Conservation (phyloP, 2,329 filamentous ascomycete genomes). For the Ceratocystis alfenasii region DNA sequence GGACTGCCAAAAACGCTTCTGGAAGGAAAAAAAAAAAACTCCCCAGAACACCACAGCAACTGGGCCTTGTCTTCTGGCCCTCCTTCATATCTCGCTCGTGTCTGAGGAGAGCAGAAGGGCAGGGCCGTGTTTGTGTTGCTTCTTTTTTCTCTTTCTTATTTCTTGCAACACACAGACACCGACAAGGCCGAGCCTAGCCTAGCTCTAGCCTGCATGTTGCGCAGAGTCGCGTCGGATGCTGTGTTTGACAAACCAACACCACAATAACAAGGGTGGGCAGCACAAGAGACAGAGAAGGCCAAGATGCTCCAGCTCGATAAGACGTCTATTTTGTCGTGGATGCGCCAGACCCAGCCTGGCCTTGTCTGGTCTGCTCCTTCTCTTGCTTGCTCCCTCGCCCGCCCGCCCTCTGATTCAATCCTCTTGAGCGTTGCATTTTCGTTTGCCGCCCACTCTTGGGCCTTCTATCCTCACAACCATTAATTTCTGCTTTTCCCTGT, state of each 20-base stretch:
- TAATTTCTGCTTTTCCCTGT: not conserved
- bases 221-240: too few species aligned
- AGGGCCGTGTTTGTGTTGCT: not conserved
- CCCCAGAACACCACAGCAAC: not conserved
- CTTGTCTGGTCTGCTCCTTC: too few species aligned
- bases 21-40: not conserved
- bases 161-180: constrained; percentile 5
- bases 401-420: too few species aligned
- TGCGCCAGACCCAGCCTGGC: too few species aligned
- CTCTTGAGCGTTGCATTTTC: not conserved
- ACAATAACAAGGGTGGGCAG: too few species aligned
- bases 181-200: not conserved
- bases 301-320: too few species aligned
- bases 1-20: not conserved
- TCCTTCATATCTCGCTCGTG: constrained; percentile 10
- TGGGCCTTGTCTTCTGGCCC: not conserved
- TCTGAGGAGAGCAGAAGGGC: not conserved
- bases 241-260: too few species aligned
- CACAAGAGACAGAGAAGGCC: too few species aligned
- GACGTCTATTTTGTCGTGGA: too few species aligned
- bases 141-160: not conserved
- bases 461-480: not conserved
- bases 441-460: not conserved
- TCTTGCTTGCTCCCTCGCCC: too few species aligned
- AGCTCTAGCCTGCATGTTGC: too few species aligned